A percentile compares a stretch with the other conserved stretches of the same genome.
These are phyloP conservation scores for Pleurotus platypus DNA, from an alignment of 768 basidiomycete species.

Conservation along the genomic window DNA sequence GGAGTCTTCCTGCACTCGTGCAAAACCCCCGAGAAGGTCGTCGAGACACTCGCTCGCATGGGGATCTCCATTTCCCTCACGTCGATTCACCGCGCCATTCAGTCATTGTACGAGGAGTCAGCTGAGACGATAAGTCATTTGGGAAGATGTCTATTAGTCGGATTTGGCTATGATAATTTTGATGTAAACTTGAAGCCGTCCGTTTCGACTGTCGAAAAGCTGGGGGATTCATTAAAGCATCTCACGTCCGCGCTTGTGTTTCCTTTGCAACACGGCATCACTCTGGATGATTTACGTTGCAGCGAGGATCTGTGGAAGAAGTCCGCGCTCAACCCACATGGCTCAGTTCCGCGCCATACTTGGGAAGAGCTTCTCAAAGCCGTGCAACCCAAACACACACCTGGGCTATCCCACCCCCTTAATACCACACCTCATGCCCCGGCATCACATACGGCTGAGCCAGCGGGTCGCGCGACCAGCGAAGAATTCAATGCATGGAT, in stretches of 20 bases:
- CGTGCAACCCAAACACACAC: no score
- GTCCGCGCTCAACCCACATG: conserved; percentile 1
- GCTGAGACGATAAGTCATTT: background rate
- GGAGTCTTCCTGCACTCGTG: conserved; percentile 21
- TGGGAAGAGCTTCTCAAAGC: background rate
- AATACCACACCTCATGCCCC: background rate
- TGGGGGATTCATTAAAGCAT: conserved; percentile 12
- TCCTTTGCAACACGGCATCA: conserved; percentile 12
- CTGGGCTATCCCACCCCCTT: background rate
- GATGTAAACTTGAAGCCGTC: conserved; percentile 14
- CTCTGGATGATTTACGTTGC: background rate
- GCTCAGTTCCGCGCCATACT: background rate
- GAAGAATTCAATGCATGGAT: conserved; percentile 15
- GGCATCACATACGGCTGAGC: conserved; percentile 9
- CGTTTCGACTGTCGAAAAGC: conserved; percentile 12
- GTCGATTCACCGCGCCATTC: conserved; percentile 15
- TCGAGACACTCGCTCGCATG: conserved; percentile 16
- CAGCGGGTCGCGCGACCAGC: conserved; percentile 6
- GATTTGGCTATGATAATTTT: conserved; percentile 16
- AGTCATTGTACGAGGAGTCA: conserved; percentile 12
- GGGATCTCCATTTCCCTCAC: conserved; percentile 17
- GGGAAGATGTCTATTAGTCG: conserved; percentile 9
- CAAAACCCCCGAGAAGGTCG: conserved; percentile 19
- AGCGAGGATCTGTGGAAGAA: conserved; percentile 7
- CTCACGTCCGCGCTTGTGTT: conserved; percentile 15